Base-by-base conservation (phyloP, 2,329 filamentous ascomycete species). In the Conoideocrella luteorostrata region DNA sequence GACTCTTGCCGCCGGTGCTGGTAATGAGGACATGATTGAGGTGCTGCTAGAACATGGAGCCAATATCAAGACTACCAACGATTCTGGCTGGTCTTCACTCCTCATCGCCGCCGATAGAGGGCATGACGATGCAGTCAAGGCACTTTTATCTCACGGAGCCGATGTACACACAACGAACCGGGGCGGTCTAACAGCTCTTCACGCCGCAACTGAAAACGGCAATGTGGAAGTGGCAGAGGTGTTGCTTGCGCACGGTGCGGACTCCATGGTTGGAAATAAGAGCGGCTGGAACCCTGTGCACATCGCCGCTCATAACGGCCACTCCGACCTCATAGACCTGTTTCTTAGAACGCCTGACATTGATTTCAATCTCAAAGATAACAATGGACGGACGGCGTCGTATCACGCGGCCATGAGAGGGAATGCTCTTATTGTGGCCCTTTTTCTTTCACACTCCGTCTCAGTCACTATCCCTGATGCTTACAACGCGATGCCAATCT, bases 231-330 rank as follows among this genome's bases (percentile, higher is more conserved):
- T 44, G 10, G 42, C 36, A 22, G 20, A 39, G n/a, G 36, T 34
- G 11, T 22, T 44, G 10, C 42, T 40, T n/a, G 28, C 28, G 15
- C n/a, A 28, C 6, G 42, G 42, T 12, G 42, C 42, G 3, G 36
- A 40, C 21, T 12, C 29, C 21, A 32, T n/a, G 7, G 23, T 24
- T 3, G 45, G 33, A 6, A 39, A 45, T 28, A 29, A 34, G 13
- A 39, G 42, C 34, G 42, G 45, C 13, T 47, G 41, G 45, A 39
- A 22, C 23, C 22, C 35, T 2, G 20, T 39, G 11, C 41, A 47
- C 34, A 39, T 44, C 11, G 41, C 46, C 18, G 46, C 41, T 2
- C 42, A 45, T n/a, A 33, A 40, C 23, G 40, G 37, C 5, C 40
- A 39, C 36, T 9, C 29, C 2, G 18, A 37, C 7, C 17, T 43